Evolutionary conservation across 1,139 yeast species (phyloP).

Genomic region (Geotrichum fermentans): DNA sequence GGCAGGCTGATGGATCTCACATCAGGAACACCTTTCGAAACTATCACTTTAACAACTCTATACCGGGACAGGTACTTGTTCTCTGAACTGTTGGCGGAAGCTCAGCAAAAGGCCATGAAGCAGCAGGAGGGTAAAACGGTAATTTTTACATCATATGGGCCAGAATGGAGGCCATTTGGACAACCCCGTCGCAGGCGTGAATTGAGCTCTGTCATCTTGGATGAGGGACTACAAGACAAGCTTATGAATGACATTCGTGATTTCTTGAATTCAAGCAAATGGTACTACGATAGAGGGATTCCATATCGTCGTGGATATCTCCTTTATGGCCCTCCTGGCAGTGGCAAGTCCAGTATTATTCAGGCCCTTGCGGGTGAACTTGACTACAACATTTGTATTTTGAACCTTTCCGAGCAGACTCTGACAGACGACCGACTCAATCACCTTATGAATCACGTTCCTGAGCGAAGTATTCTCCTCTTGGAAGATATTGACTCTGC

Average conservation of each 20-base stretch:
- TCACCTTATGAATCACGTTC: slow-evolving; percentile 93
- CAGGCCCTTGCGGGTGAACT: slow-evolving; percentile 96
- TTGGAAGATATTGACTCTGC: slow-evolving; percentile 97
- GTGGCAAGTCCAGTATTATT: slow-evolving; percentile 92
- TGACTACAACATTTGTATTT: slow-evolving; percentile 89
- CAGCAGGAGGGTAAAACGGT: slow-evolving; percentile 93
- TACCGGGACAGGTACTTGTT: slow-evolving; percentile 75
- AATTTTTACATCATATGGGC: slow-evolving; percentile 90
- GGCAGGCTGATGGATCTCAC: slow-evolving; percentile 86
- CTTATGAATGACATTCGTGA: slow-evolving; percentile 72
- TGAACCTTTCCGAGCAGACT: slow-evolving; percentile 84
- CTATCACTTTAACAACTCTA: slow-evolving; percentile 84
- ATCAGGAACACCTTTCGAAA: slow-evolving; percentile 91
- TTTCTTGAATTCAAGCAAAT: slow-evolving; percentile 70
- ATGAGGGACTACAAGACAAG: slow-evolving; percentile 61
- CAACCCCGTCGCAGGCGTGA: slow-evolving; percentile 86
- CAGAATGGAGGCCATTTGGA: slow-evolving; percentile 98
- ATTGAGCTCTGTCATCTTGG: slow-evolving; percentile 80
- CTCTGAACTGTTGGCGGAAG: slow-evolving; percentile 71
- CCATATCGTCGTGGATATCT: slow-evolving; percentile 95
- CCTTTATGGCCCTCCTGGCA: slow-evolving; percentile 95
- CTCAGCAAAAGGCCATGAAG: slow-evolving; percentile 75
- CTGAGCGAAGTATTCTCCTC: slow-evolving; percentile 76
- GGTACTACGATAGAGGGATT: slow-evolving; percentile 95
- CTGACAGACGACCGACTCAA: slow-evolving; percentile 90